Evolutionary conservation across 495 filamentous ascomycete species (phyloP), one percentile per base, ranked within the genome.

Genomic region (Paragyromitra xinjiangensis): DNA sequence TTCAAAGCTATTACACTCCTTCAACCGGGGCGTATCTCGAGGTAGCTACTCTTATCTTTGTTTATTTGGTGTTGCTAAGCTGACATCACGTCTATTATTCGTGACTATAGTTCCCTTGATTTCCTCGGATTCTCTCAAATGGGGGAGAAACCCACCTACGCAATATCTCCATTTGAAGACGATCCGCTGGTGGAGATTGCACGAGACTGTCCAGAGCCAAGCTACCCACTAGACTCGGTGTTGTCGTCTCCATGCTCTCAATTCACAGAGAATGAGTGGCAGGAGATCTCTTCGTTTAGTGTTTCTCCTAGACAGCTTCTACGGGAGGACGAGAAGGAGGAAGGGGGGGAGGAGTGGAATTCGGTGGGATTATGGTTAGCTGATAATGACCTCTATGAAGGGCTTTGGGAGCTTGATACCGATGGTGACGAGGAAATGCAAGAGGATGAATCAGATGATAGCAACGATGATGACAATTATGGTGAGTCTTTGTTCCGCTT

Each of bases 111-210:
- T 63, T 50, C n/a, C 29, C 16, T 48, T 22, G 37, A 44, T 42
- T 37, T 16, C 42, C 58, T 71, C 9, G 4, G 44, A 6, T 22
- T 71, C 26, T 50, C 55, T 40, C 42, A 19, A 16, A 71, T 62
- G 56, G 59, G 56, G 44, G 44, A 62, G 16, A 58, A 71, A 24
- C 56, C 68, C n/a, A 26, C 40, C n/a, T 51, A 71, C 34, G 6
- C n/a, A 51, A n/a, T 44, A 42, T 63, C 68, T 0, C 34, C 56
- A 40, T 3, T 29, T 3, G 68, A 39, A 71, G 56, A 71, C 29
- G 68, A 71, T 56, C 29, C 58, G 6, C 40, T 62, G 26, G 42
- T 26, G 19, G 68, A 40, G 11, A 51, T 62, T 19, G n/a, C 4
- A 14, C 40, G 1, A 39, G 3, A 8, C 11, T 6, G 51, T 19